Percentiles rank a stretch among this genome's conserved stretches.
These are phyloP conservation scores for Dactylis glomerata DNA, from an alignment of 176 grass and related monocot species.

Conservation along the genomic window DNA sequence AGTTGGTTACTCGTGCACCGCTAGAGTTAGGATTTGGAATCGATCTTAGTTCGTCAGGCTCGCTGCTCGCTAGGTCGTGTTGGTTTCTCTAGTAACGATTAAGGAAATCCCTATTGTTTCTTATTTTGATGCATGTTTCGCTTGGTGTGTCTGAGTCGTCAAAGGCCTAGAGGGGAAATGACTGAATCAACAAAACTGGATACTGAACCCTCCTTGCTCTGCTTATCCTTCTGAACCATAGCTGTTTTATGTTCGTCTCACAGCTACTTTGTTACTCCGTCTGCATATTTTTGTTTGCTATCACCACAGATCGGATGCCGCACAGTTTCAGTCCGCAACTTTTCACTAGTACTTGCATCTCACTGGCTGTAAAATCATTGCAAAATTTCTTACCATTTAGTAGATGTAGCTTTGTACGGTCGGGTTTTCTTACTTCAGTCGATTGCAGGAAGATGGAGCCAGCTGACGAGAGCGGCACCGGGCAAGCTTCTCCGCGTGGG, in stretches of 20 bases:
- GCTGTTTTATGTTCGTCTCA: background rate
- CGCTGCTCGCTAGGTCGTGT: background rate
- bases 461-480: background rate
- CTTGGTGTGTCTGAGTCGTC: background rate
- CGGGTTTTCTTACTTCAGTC: background rate
- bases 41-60: background rate
- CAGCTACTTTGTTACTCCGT: too few relatives aligned
- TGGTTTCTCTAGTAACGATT: background rate
- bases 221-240: background rate
- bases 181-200: background rate
- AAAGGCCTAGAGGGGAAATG: background rate
- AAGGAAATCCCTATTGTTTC: background rate
- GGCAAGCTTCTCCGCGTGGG: conserved; percentile 29
- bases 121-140: too few relatives aligned
- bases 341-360: background rate
- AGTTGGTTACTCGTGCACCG: too few relatives aligned
- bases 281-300: too few relatives aligned
- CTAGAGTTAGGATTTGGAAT: too few relatives aligned
- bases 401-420: too few relatives aligned
- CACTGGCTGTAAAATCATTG: background rate
- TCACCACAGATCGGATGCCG: too few relatives aligned
- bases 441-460: conserved; percentile 37
- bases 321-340: too few relatives aligned
- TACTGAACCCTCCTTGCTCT: background rate
- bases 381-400: background rate